Evolutionary conservation across 2,329 filamentous ascomycete species (phyloP).

Genomic region (Cordyceps fumosorosea): DNA sequence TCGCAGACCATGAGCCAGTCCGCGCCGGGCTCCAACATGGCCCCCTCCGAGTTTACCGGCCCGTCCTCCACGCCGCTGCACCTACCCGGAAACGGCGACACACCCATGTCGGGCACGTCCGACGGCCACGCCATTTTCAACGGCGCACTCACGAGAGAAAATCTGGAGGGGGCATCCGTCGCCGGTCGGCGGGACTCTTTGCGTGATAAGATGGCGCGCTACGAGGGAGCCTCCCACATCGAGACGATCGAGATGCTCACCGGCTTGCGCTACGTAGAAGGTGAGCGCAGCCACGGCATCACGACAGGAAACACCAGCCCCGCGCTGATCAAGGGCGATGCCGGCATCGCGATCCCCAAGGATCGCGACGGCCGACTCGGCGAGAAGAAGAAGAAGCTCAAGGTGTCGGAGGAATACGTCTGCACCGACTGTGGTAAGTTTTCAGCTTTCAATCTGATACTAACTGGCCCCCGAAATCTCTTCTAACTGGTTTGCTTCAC

Average conservation of each 20-base stretch:
- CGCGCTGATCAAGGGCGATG: constrained; percentile 76
- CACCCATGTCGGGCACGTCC: constrained; percentile 44
- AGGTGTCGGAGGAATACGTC: constrained; percentile 80
- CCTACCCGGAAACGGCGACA: constrained; percentile 28
- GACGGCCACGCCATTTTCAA: constrained; percentile 56
- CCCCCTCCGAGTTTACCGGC: constrained; percentile 40
- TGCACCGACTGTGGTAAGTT: constrained; percentile 82
- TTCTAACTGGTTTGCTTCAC: neutral
- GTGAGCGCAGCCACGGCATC: constrained; percentile 80
- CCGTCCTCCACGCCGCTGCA: constrained; percentile 26
- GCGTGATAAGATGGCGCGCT: constrained; percentile 77
- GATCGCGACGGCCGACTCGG: constrained; percentile 67
- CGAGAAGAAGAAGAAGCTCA: constrained; percentile 82
- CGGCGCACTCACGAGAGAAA: constrained; percentile 67
- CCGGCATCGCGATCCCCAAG: constrained; percentile 74
- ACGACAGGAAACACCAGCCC: constrained; percentile 80
- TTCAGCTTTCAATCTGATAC: neutral
- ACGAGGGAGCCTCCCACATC: constrained; percentile 68
- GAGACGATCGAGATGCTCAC: constrained; percentile 93
- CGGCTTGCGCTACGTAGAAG: constrained; percentile 78
- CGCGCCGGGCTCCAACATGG: constrained; percentile 38
- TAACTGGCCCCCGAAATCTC: neutral
- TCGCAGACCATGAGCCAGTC: constrained; percentile 49
- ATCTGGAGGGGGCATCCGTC: constrained; percentile 65
- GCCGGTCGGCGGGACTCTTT: constrained; percentile 67